These are phyloP conservation scores for Trichoderma brevicompactum DNA, from an alignment of 2,329 filamentous ascomycete genomes.

Conservation along the genomic window DNA sequence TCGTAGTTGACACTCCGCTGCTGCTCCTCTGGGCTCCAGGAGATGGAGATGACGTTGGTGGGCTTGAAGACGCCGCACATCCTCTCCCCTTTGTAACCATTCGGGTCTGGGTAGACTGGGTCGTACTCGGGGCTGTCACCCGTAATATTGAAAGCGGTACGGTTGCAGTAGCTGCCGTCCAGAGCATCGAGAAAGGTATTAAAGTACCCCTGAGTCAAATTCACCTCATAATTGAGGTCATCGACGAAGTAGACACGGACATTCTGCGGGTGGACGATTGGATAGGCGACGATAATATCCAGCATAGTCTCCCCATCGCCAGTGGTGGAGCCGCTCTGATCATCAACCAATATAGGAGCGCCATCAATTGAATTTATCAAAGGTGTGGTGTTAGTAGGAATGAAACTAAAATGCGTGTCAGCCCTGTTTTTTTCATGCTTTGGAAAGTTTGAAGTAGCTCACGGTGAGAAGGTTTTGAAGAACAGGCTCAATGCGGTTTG, in stretches of 20 bases:
- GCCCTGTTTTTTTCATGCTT: not conserved
- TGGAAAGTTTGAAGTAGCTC: not conserved
- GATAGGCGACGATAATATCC: constrained; percentile 54
- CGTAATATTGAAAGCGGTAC: constrained; percentile 36
- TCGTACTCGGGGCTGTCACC: constrained; percentile 37
- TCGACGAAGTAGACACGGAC: constrained; percentile 47
- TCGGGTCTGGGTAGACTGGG: constrained; percentile 35
- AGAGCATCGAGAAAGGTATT: constrained; percentile 48
- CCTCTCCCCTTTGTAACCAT: constrained; percentile 45
- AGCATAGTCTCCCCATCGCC: constrained; percentile 49
- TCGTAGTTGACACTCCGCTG: constrained; percentile 53
- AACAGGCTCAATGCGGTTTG: constrained; percentile 1
- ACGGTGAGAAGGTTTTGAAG: not conserved
- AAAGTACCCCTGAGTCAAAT: constrained; percentile 33
- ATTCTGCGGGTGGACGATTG: constrained; percentile 56
- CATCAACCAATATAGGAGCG: not conserved
- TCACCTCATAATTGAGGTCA: not conserved
- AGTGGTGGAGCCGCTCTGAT: not conserved
- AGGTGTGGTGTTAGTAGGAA: not conserved
- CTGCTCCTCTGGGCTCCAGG: constrained; percentile 57
- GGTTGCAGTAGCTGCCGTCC: constrained; percentile 49
- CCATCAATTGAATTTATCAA: not conserved
- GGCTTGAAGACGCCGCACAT: constrained; percentile 49
- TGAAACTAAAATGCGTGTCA: not conserved
- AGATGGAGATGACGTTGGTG: constrained; percentile 59